phyloP scores from a whole-genome alignment of 1,139 yeast species.

The Yamadazyma taylorii region DNA sequence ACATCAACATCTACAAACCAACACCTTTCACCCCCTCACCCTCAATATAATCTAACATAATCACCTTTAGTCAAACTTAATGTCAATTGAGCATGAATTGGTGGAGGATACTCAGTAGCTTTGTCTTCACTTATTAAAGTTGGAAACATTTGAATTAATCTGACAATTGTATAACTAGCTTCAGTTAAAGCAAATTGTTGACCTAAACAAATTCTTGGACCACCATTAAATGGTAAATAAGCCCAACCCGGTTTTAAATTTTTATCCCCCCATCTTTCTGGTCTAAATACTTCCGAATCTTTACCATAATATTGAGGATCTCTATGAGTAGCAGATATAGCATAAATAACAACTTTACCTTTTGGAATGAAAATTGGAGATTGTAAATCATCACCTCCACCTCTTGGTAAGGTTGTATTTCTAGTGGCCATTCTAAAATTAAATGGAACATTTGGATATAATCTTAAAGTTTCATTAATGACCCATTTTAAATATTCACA shows the following conservation, averaged over 20 bases:
- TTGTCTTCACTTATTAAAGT: constrained; percentile 22
- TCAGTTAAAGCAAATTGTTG: constrained; percentile 64
- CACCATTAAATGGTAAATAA: constrained; percentile 59
- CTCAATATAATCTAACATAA: constrained; percentile 18
- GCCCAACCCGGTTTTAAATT: constrained; percentile 48
- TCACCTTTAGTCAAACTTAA: constrained; percentile 28
- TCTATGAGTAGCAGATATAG: constrained; percentile 44
- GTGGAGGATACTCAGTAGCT: constrained; percentile 31
- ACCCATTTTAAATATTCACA: constrained; percentile 46
- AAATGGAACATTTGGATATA: constrained; percentile 53
- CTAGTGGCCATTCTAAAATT: constrained; percentile 44
- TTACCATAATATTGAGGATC: constrained; percentile 39
- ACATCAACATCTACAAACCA: too few species aligned
- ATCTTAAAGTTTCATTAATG: constrained; percentile 47
- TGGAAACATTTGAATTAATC: constrained; percentile 45
- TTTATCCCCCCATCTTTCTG: constrained; percentile 47
- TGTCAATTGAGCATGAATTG: constrained; percentile 32
- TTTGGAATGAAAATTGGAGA: constrained; percentile 41
- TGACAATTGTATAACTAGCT: constrained; percentile 41
- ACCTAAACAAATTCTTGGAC: constrained; percentile 62
- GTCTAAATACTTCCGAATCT: constrained; percentile 42
- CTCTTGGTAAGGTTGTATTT: constrained; percentile 49
- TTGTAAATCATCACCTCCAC: constrained; percentile 47
- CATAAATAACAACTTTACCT: constrained; percentile 39
- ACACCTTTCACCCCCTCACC: neutral